A percentile compares a stretch with the other conserved stretches of the same genome.
These are phyloP conservation scores for Monsonia emarginata DNA, from an alignment of 441 rosid genomes.

Conservation along the genomic window DNA sequence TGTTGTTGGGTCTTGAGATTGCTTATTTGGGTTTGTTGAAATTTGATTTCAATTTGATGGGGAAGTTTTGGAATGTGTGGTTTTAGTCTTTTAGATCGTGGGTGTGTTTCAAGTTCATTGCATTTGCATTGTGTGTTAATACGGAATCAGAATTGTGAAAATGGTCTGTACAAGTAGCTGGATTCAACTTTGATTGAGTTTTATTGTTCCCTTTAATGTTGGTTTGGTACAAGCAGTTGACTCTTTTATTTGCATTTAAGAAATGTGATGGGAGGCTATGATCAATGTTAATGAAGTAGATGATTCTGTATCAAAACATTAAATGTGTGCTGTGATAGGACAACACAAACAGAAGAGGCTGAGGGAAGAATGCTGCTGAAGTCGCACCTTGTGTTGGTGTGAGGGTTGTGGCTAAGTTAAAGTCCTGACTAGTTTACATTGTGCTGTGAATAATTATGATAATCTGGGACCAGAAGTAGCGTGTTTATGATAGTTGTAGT, in stretches of 20 bases:
- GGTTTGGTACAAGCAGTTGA: not conserved
- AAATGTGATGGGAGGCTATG: not conserved
- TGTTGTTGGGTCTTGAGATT: not conserved
- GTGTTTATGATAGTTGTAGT: not conserved
- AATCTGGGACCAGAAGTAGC: not conserved
- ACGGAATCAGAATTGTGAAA: too few species aligned
- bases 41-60: not conserved
- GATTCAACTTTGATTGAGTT: not conserved
- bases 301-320: not conserved
- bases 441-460: not conserved
- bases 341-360: not conserved
- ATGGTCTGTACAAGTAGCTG: not conserved
- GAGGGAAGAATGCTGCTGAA: not conserved
- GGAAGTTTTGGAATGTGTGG: not conserved
- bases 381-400: not conserved
- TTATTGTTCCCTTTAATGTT: not conserved
- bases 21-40: not conserved
- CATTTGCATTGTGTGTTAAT: not conserved
- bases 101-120: not conserved
- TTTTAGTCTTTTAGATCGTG: constrained; percentile 1
- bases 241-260: not conserved
- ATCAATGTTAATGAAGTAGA: not conserved
- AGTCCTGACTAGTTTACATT: not conserved
- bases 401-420: not conserved
- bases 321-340: not conserved